Conservation (phyloP, 2,329 filamentous ascomycete species). For the Mollisiaceae sp. region DNA sequence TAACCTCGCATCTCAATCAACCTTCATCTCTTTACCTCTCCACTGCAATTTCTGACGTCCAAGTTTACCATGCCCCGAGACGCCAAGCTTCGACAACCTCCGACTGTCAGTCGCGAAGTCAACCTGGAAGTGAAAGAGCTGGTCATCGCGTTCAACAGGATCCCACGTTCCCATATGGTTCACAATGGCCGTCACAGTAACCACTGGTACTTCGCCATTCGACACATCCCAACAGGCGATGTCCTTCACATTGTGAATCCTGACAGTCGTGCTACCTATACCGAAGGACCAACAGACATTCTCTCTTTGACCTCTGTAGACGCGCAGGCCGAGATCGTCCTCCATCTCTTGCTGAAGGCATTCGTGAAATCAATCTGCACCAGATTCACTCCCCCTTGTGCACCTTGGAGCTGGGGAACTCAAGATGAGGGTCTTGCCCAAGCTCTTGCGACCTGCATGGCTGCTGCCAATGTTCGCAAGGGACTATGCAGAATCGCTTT, state of each 20-base stretch:
- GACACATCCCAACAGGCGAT: background rate
- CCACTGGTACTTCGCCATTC: background rate
- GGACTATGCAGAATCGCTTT: background rate
- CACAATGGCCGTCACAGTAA: background rate
- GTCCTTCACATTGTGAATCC: background rate
- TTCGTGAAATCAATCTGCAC: background rate
- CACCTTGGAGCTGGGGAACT: background rate
- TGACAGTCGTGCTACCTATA: background rate
- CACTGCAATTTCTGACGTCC: background rate
- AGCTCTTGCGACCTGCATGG: background rate
- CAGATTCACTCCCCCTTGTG: background rate
- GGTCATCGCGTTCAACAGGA: background rate
- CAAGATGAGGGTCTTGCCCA: background rate
- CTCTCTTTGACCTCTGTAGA: background rate
- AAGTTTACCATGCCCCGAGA: background rate
- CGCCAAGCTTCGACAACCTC: background rate
- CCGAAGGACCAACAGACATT: background rate
- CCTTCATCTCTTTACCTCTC: background rate
- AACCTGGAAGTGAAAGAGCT: background rate
- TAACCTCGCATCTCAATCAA: too few species aligned
- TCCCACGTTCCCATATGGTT: background rate
- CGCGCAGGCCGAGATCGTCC: background rate
- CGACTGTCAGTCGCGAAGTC: background rate
- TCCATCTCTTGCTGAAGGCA: background rate
- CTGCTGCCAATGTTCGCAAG: background rate